These are phyloP conservation scores for Parsonsia alboflavescens DNA, from an alignment of 257 asterid genomes.

Conservation along the genomic window DNA sequence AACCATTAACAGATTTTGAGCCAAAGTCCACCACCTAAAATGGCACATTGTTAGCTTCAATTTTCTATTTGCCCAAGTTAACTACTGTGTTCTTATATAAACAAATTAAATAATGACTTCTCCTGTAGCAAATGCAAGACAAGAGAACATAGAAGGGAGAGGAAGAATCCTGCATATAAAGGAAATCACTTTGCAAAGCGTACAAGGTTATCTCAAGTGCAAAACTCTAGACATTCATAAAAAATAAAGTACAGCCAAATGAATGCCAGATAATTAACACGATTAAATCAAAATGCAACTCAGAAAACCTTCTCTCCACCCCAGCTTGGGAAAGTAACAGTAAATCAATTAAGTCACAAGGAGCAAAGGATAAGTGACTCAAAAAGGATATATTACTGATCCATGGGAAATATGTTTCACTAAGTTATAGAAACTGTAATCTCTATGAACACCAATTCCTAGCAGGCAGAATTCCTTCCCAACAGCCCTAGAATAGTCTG, in stretches of 20 bases:
- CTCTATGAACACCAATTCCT: no score
- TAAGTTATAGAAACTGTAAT: no score
- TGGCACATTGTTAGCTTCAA: background rate
- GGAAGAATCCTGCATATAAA: background rate
- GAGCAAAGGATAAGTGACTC: background rate
- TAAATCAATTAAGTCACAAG: background rate
- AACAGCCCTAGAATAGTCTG: background rate
- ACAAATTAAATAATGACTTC: background rate
- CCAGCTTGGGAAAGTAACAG: background rate
- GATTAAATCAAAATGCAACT: background rate
- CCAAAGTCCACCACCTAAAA: conserved; percentile 20
- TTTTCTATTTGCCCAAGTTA: background rate
- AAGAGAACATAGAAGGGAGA: background rate
- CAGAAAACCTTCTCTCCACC: background rate
- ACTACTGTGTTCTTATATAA: background rate
- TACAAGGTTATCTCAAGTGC: background rate
- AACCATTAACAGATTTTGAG: conserved; percentile 33
- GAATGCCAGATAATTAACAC: background rate
- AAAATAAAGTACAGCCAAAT: background rate
- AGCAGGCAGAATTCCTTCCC: background rate
- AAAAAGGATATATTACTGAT: background rate
- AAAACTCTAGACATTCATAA: background rate
- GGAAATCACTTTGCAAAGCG: background rate
- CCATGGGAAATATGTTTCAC: background rate
- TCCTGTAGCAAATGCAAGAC: background rate